Base-by-base conservation (phyloP, 2,329 filamentous ascomycete species). In the Aspergillus sp. region DNA sequence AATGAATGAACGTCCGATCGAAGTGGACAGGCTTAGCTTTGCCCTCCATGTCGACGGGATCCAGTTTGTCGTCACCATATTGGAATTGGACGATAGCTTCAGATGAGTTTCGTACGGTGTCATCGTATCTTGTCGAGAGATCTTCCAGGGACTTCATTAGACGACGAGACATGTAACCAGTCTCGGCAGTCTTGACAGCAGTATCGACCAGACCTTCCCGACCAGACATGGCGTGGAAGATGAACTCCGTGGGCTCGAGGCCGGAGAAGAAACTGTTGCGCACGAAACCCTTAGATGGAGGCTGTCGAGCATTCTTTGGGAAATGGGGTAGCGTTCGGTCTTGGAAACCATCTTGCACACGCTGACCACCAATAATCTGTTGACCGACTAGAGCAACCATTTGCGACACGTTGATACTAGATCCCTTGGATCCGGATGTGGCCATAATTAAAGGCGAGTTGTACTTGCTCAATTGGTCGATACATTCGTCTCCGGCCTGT, bases 161-260 rank as follows among this genome's bases (percentile, higher is more conserved):
- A 57, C 93, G 83, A 71, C 93, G 84, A 52, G 91, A 97, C 93
- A 98, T 98, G 71, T 98, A 98, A 54, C 93, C 93, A 7, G 93
- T 98, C 68, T 98, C 93, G 45, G 93, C 93, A 45, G 93, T 98
- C 74, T 98, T 98, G 72, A 97, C 93, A 51, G 93, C 93, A 2
- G 93, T 98, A 79, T 98, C 93, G 61, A 98, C 90, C 56, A 98
- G 74, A 81, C 93, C 93, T 80, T 97, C 93, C 81, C 93, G 86
- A 58, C 93, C 93, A 59, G 89, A 95, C 72, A 97, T 96, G 56
- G 93, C 93, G 79, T 98, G 93, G 71, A 98, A 97, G 48, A 97
- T 79, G 67, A 98, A 97, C 60, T 98, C 93, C 0, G 87, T 89
- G 2, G 93, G 91, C 1, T 84, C 78, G 1, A 98, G 74, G 1